Conservation (phyloP, 2,329 filamentous ascomycete genomes). For the Pseudogymnoascus sp. region DNA sequence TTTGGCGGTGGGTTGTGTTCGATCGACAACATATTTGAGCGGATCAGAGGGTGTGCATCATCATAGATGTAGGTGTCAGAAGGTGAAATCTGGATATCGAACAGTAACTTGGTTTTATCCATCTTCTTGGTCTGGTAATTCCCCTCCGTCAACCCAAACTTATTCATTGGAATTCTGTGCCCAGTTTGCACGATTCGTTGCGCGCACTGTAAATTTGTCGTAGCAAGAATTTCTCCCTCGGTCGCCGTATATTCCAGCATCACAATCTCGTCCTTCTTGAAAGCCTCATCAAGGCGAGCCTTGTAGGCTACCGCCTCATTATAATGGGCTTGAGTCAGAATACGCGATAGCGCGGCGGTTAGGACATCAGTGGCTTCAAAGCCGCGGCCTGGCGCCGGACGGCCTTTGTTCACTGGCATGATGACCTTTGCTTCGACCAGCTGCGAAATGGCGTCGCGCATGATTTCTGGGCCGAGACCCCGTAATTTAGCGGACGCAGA, state of each 20-base stretch:
- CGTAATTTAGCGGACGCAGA: slow-evolving; percentile 41
- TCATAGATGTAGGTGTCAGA: slow-evolving; percentile 50
- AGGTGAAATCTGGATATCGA: slow-evolving; percentile 50
- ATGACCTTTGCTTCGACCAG: slow-evolving; percentile 30
- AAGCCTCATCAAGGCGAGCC: slow-evolving; percentile 46
- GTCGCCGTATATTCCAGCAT: slow-evolving; percentile 46
- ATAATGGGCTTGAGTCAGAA: slow-evolving; percentile 45
- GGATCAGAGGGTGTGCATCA: slow-evolving; percentile 32
- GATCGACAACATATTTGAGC: slow-evolving; percentile 11
- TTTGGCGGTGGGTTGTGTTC: slow-evolving; percentile 27
- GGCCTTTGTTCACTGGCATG: slow-evolving; percentile 50
- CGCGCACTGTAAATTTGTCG: slow-evolving; percentile 55
- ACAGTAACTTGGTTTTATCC: slow-evolving; percentile 56
- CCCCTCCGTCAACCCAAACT: slow-evolving; percentile 61
- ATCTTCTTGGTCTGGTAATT: slow-evolving; percentile 64
- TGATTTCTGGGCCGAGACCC: slow-evolving; percentile 8
- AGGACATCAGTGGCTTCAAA: slow-evolving; percentile 56
- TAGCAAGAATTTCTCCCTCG: slow-evolving; percentile 58
- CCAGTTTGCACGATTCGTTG: slow-evolving; percentile 47
- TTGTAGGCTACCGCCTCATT: slow-evolving; percentile 53
- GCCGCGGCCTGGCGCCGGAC: slow-evolving; percentile 47
- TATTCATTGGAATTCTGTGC: slow-evolving; percentile 49
- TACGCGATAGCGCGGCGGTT: slow-evolving; percentile 46
- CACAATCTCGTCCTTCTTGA: slow-evolving; percentile 34
- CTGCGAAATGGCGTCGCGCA: slow-evolving; percentile 17